These are phyloP conservation scores for Cytospora piceae DNA, from an alignment of 2,329 filamentous ascomycete genomes.

Conservation along the genomic window DNA sequence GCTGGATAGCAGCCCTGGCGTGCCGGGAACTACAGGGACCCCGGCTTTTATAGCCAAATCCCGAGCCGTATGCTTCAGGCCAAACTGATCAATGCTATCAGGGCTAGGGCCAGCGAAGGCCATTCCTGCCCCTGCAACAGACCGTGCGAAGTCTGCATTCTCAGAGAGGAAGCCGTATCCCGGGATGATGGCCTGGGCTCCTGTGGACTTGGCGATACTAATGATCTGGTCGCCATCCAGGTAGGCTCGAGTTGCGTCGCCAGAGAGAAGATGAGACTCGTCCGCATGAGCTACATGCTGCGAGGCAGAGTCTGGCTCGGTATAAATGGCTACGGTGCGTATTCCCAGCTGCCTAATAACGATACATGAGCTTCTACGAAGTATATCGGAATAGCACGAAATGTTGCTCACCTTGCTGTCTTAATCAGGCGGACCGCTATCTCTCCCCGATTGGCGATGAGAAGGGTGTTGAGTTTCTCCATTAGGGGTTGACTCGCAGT, in stretches of 20 bases:
- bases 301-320: conserved; percentile 57
- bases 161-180: conserved; percentile 69
- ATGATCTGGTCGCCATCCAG: conserved; percentile 35
- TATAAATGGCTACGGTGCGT: conserved; percentile 60
- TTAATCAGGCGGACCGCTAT: conserved; percentile 58
- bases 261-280: conserved; percentile 53
- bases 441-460: conserved; percentile 64
- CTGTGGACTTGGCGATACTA: conserved; percentile 44
- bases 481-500: neutral
- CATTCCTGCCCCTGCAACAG: conserved; percentile 56
- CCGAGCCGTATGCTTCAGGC: conserved; percentile 61
- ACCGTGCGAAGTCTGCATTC: conserved; percentile 61
- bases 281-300: conserved; percentile 58
- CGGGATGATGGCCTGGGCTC: conserved; percentile 61
- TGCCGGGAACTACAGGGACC: conserved; percentile 46
- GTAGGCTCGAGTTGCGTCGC: conserved; percentile 40
- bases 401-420: conserved; percentile 39
- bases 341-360: conserved; percentile 45
- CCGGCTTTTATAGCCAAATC: conserved; percentile 54
- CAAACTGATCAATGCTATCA: conserved; percentile 57
- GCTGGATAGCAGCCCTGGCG: conserved; percentile 24
- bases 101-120: conserved; percentile 61
- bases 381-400: fast-evolving
- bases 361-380: neutral
- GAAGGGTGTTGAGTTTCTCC: conserved; percentile 48